phyloP scores from a whole-genome alignment of 179 eudicot genomes.

The Sideroxylon spinosum region DNA sequence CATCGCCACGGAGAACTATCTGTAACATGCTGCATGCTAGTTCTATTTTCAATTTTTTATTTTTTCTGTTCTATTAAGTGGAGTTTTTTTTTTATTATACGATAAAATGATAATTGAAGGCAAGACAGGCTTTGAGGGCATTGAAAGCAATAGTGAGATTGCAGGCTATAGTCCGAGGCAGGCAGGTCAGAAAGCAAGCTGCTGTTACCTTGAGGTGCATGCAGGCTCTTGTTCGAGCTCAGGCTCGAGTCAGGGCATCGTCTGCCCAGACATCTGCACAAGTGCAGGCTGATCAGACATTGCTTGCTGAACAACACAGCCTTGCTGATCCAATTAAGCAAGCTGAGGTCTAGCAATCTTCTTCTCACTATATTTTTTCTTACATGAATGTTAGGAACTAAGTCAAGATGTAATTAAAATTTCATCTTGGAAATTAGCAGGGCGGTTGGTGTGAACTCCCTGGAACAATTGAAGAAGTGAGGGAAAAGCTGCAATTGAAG shows the following conservation, averaged over 20 bases:
- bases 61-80: no score
- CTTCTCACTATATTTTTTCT: no score
- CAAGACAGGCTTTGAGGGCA: conserved; percentile 79
- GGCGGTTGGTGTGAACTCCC: conserved; percentile 77
- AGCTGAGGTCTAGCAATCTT: conserved; percentile 44
- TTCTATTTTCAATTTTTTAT: no score
- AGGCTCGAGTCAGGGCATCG: conserved; percentile 63
- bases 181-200: conserved; percentile 84
- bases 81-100: no score
- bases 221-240: conserved; percentile 90
- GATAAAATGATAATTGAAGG: conserved; percentile 33
- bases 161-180: conserved; percentile 85
- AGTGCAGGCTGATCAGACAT: conserved; percentile 23
- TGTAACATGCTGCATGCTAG: no score
- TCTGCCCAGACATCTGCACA: conserved; percentile 34
- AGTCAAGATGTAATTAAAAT: no score
- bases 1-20: no score
- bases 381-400: no score
- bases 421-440: conserved; percentile 23
- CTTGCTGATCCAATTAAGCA: conserved; percentile 49
- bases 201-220: conserved; percentile 86
- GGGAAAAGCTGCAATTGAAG: conserved; percentile 67
- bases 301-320: not conserved
- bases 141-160: conserved; percentile 75
- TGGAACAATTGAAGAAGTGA: conserved; percentile 71